phyloP scores from a whole-genome alignment of 345 rosid species.

The Zanthoxylum bungeanum region DNA sequence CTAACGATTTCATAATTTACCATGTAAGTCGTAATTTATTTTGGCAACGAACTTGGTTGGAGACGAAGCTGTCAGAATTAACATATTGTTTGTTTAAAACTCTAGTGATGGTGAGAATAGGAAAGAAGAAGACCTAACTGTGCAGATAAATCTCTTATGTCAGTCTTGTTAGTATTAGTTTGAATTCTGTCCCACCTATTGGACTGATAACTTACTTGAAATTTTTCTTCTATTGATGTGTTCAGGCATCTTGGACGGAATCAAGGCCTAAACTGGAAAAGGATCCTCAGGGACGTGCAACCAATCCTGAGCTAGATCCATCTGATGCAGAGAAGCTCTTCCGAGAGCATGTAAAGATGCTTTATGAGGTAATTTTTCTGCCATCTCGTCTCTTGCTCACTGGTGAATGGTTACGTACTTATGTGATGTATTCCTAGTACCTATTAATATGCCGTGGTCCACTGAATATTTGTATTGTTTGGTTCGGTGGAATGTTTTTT shows the following conservation, averaged over 20 bases:
- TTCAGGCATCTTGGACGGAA: conserved; percentile 92
- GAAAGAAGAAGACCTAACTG: neutral
- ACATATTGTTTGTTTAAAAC: neutral
- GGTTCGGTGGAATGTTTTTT: neutral
- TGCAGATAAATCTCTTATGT: neutral
- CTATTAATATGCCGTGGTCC: neutral
- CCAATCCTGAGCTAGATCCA: conserved; percentile 70
- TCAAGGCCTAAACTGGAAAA: conserved; percentile 83
- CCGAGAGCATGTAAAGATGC: conserved; percentile 79
- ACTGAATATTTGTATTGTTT: neutral
- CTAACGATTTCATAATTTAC: neutral
- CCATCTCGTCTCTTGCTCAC: neutral
- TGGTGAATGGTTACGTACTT: neutral
- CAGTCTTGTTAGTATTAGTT: neutral
- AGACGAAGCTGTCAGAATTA: neutral
- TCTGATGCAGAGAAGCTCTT: conserved; percentile 87
- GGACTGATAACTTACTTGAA: neutral
- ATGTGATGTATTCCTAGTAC: neutral
- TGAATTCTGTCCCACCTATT: neutral
- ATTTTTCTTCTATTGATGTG: conserved; percentile 12
- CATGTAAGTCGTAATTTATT: too few species aligned
- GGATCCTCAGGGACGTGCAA: conserved; percentile 93
- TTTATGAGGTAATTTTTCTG: conserved; percentile 61
- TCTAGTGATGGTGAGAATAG: neutral
- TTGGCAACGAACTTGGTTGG: neutral